Conservation (phyloP, 1,284 basidiomycete species). For the Agroathelia rolfsii region DNA sequence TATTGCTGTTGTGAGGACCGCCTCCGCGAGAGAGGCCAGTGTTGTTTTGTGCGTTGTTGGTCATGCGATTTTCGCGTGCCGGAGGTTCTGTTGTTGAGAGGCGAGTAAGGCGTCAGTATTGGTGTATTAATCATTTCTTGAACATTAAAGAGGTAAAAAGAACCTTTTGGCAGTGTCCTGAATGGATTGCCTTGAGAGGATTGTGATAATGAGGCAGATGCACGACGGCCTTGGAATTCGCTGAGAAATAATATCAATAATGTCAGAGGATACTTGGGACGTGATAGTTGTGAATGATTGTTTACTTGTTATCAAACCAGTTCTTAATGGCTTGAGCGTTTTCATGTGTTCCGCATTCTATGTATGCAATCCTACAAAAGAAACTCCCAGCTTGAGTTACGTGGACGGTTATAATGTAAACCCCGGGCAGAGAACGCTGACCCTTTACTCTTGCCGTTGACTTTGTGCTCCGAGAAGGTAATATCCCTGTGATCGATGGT, state of each 20-base stretch:
- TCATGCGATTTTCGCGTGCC: conserved; percentile 43
- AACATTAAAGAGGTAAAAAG: conserved; percentile 10
- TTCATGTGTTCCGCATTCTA: conserved; percentile 70
- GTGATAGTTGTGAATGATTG: conserved; percentile 3
- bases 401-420: conserved; percentile 12
- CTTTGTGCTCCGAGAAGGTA: conserved; percentile 97
- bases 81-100: conserved; percentile 62
- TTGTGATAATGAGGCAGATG: conserved; percentile 61
- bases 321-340: conserved; percentile 65
- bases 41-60: conserved; percentile 20
- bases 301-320: conserved; percentile 88
- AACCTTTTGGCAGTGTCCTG: conserved; percentile 85
- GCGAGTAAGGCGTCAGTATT: conserved; percentile 3
- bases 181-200: conserved; percentile 78
- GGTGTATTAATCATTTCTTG: conserved; percentile 3
- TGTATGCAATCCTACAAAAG: conserved; percentile 65
- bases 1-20: conserved; percentile 32
- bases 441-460: conserved; percentile 95
- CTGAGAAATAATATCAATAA: conserved; percentile 30
- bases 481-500: conserved; percentile 78
- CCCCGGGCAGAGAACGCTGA: no score
- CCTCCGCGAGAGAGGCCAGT: conserved; percentile 27
- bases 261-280: conserved; percentile 7
- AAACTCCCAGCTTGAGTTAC: background rate
- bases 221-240: conserved; percentile 82